Evolutionary conservation across 345 rosid species (phyloP).

Genomic region (Eucalyptus camaldulensis): DNA sequence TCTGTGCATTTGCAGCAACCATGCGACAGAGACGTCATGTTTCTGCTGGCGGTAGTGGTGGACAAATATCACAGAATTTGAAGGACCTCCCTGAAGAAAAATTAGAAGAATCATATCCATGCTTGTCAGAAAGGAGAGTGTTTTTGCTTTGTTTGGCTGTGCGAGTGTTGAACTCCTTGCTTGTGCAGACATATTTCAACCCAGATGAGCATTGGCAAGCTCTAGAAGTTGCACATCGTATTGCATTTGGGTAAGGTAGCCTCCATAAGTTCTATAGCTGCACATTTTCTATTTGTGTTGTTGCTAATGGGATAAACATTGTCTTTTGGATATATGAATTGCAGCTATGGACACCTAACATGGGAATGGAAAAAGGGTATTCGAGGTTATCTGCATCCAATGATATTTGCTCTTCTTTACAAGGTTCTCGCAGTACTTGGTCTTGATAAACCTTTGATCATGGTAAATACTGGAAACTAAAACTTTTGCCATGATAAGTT

Average conservation of each 20-base stretch:
- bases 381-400: constrained; percentile 86
- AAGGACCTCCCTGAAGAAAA: background rate
- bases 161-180: constrained; percentile 52
- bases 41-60: background rate
- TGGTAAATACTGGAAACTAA: constrained; percentile 30
- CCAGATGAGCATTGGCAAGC: constrained; percentile 99
- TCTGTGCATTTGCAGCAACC: background rate
- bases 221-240: constrained; percentile 80
- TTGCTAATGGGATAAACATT: background rate
- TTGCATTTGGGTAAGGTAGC: constrained; percentile 53
- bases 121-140: constrained; percentile 15
- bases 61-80: background rate
- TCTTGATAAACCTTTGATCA: constrained; percentile 58
- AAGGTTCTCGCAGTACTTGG: constrained; percentile 51
- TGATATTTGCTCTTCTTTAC: constrained; percentile 62
- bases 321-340: background rate
- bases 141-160: constrained; percentile 44
- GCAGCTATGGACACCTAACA: constrained; percentile 85
- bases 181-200: constrained; percentile 85
- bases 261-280: background rate
- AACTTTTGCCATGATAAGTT: background rate
- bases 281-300: background rate
- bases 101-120: background rate
- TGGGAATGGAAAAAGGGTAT: constrained; percentile 95
- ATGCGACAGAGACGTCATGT: background rate